phyloP scores from a whole-genome alignment of 768 basidiomycete genomes.

The Tremella mesenterica region DNA sequence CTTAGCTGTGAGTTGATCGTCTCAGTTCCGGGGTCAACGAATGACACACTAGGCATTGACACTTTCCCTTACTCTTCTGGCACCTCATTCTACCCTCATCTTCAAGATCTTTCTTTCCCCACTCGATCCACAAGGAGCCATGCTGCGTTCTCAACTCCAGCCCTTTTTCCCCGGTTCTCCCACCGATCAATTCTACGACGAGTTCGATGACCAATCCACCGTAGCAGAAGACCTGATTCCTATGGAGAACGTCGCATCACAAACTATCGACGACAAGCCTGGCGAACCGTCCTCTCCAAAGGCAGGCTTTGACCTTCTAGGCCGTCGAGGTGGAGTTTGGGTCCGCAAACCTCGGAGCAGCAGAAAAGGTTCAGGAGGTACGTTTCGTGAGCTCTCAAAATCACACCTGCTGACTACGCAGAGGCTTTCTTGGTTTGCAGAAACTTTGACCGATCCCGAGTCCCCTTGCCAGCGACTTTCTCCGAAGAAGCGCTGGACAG shows the following conservation, averaged over 20 bases:
- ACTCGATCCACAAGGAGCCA: constrained; percentile 39
- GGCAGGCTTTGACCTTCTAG: constrained; percentile 24
- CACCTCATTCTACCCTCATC: constrained; percentile 46
- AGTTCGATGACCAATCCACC: constrained; percentile 14
- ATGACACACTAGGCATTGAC: constrained; percentile 42
- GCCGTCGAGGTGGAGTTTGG: constrained; percentile 45
- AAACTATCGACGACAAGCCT: background rate
- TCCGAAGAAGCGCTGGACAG: constrained; percentile 18
- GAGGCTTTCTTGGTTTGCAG: constrained; percentile 48
- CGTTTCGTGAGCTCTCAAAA: constrained; percentile 8
- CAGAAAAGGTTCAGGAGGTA: constrained; percentile 47
- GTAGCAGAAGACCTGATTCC: constrained; percentile 1
- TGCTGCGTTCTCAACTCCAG: constrained; percentile 45
- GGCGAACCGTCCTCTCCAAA: background rate
- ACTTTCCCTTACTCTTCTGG: constrained; percentile 46
- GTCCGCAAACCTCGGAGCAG: constrained; percentile 48
- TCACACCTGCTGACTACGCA: constrained; percentile 10
- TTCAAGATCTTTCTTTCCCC: constrained; percentile 48
- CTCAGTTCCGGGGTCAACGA: background rate
- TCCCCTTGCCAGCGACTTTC: constrained; percentile 30
- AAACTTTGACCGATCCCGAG: constrained; percentile 39
- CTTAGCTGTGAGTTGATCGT: constrained; percentile 42
- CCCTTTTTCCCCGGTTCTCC: constrained; percentile 44
- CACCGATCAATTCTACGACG: background rate
- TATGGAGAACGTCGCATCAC: background rate